Evolutionary conservation across 2,329 filamentous ascomycete species (phyloP).

Genomic region (Colletotrichum salicis): DNA sequence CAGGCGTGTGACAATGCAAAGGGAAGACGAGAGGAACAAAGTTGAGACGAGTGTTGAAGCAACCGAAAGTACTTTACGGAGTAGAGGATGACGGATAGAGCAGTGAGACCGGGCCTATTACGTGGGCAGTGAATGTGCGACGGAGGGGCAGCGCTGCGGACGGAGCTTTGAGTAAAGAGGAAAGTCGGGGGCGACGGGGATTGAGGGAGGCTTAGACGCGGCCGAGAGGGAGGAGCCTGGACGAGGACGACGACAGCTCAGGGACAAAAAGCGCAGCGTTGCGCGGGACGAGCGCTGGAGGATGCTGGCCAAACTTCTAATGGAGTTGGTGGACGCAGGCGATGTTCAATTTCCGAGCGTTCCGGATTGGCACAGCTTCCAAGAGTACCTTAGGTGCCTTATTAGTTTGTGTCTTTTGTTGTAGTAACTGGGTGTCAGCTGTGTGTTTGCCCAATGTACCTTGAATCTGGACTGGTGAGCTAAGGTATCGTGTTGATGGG

Average conservation of each 20-base stretch:
- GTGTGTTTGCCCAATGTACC: neutral
- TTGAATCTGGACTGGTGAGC: neutral
- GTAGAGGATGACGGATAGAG: neutral
- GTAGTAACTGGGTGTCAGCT: neutral
- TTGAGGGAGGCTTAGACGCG: conserved; percentile 17
- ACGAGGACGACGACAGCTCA: neutral
- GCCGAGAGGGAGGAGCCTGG: neutral
- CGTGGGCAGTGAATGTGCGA: conserved; percentile 7
- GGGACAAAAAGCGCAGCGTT: neutral
- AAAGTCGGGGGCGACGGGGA: neutral
- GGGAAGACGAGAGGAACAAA: conserved; percentile 1
- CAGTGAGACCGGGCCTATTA: neutral
- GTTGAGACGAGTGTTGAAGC: neutral
- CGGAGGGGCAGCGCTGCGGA: neutral
- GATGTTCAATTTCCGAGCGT: conserved; percentile 26
- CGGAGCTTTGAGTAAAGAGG: neutral
- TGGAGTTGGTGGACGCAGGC: neutral
- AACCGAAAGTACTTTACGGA: neutral
- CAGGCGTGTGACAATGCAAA: neutral
- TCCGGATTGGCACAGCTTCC: conserved; percentile 3
- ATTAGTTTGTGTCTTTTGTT: neutral
- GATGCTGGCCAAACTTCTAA: neutral
- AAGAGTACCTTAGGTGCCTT: neutral
- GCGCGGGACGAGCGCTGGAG: conserved; percentile 11
- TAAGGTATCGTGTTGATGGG: neutral